phyloP scores from a whole-genome alignment of 768 basidiomycete genomes.

The Royoungia palumana region DNA sequence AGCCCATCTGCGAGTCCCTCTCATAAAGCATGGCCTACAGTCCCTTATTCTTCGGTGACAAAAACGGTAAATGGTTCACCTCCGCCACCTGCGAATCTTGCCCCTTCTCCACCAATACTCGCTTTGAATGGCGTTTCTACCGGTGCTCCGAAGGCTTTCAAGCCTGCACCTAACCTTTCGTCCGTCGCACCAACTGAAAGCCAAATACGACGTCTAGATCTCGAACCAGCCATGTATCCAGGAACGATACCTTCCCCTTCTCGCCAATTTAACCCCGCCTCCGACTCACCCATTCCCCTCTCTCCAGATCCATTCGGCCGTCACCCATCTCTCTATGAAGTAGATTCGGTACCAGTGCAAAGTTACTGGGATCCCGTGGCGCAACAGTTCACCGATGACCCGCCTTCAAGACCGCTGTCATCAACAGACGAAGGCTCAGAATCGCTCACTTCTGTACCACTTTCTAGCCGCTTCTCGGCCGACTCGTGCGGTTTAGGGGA shows the following conservation, averaged over 20 bases:
- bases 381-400: conserved; percentile 20
- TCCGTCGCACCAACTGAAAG: conserved; percentile 40
- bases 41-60: conserved; percentile 40
- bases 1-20: conserved; percentile 11
- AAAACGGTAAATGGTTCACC: conserved; percentile 19
- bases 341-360: conserved; percentile 29
- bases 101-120: conserved; percentile 57
- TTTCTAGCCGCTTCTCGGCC: conserved; percentile 70
- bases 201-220: conserved; percentile 49
- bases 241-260: conserved; percentile 32
- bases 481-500: conserved; percentile 52
- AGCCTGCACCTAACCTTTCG: conserved; percentile 19
- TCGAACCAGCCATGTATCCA: conserved; percentile 48
- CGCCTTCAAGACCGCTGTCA: conserved; percentile 23
- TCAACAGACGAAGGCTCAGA: conserved; percentile 18
- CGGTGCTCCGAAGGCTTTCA: conserved; percentile 50
- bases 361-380: conserved; percentile 44
- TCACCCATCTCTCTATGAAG: conserved; percentile 50
- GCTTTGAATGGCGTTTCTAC: conserved; percentile 70
- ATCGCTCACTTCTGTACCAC: conserved; percentile 21
- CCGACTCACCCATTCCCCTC: conserved; percentile 68
- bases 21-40: conserved; percentile 40
- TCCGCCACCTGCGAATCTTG: conserved; percentile 22
- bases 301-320: conserved; percentile 82
- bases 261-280: conserved; percentile 18